A percentile compares a stretch with the other conserved stretches of the same genome.
phyloP scores from a whole-genome alignment of 2,329 filamentous ascomycete genomes.

The Chrysoporthe cubensis region DNA sequence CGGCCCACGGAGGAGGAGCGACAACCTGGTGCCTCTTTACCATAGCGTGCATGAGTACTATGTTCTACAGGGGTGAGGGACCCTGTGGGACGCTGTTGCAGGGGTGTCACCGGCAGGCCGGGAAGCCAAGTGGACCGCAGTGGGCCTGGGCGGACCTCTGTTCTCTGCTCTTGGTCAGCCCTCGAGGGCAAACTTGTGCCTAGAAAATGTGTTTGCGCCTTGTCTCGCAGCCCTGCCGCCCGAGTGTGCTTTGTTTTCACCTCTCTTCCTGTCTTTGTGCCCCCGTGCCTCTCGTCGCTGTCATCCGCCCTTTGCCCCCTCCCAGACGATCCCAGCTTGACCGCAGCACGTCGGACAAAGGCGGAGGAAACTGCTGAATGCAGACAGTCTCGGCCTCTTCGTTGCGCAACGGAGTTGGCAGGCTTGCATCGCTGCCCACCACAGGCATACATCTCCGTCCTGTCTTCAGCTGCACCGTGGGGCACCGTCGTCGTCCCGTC shows the following conservation, averaged over 20 bases:
- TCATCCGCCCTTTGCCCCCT: background rate
- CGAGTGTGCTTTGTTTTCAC: background rate
- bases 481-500: constrained; percentile 9
- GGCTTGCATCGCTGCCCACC: constrained; percentile 10
- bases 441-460: background rate
- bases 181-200: background rate
- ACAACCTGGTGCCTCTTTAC: too few species aligned
- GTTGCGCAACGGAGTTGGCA: constrained; percentile 27
- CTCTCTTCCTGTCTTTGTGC: background rate
- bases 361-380: constrained; percentile 26
- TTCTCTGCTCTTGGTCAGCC: constrained; percentile 1
- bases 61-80: background rate
- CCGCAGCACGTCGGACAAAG: constrained; percentile 18
- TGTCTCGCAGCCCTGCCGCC: constrained; percentile 1
- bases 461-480: constrained; percentile 6
- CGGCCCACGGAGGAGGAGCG: too few species aligned
- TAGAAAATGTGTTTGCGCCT: constrained; percentile 9
- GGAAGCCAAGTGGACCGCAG: background rate
- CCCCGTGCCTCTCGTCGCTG: background rate
- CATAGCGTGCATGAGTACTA: too few species aligned
- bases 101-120: background rate
- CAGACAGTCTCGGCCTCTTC: constrained; percentile 26
- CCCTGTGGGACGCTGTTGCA: background rate
- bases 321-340: constrained; percentile 2
- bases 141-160: background rate